Percentiles rank a stretch among this genome's conserved stretches.
phyloP scores from a whole-genome alignment of 148 eudicot genomes.

The Camellia lanceoleosa region DNA sequence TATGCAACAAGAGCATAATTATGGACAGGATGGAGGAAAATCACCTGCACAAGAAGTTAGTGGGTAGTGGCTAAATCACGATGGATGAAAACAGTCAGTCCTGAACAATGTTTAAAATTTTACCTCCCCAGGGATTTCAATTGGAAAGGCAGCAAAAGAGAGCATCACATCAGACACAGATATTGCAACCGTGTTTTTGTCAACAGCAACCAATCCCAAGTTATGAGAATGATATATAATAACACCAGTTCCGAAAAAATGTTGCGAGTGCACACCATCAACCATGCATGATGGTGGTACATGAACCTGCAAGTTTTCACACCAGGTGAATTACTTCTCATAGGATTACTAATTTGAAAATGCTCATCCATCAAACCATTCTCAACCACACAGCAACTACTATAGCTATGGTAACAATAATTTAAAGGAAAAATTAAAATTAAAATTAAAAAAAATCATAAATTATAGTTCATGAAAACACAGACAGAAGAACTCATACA shows the following conservation, averaged over 20 bases:
- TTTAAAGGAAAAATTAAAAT: no score
- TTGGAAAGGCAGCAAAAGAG: slow-evolving; percentile 92
- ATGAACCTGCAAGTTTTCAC: slow-evolving; percentile 66
- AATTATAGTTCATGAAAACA: no score
- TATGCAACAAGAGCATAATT: slow-evolving; percentile 94
- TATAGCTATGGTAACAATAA: no score
- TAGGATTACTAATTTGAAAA: background rate
- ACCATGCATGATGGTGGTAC: slow-evolving; percentile 98
- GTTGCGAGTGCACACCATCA: slow-evolving; percentile 92
- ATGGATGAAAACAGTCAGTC: background rate
- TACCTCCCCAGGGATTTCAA: slow-evolving; percentile 98
- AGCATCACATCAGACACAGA: slow-evolving; percentile 88
- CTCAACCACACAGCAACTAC: no score
- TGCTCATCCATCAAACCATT: background rate
- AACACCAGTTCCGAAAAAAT: slow-evolving; percentile 91
- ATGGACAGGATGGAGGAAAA: slow-evolving; percentile 94
- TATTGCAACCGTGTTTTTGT: slow-evolving; percentile 93
- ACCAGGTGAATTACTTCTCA: background rate
- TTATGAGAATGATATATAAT: slow-evolving; percentile 76
- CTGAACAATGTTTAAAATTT: background rate
- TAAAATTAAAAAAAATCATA: no score
- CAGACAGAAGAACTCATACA: no score
- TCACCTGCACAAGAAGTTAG: slow-evolving; percentile 52
- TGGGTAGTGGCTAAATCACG: slow-evolving; percentile 12
- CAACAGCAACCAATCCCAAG: slow-evolving; percentile 92